Conservation (phyloP, 1,139 yeast genomes). For the Sugiyamaella paludigena region DNA sequence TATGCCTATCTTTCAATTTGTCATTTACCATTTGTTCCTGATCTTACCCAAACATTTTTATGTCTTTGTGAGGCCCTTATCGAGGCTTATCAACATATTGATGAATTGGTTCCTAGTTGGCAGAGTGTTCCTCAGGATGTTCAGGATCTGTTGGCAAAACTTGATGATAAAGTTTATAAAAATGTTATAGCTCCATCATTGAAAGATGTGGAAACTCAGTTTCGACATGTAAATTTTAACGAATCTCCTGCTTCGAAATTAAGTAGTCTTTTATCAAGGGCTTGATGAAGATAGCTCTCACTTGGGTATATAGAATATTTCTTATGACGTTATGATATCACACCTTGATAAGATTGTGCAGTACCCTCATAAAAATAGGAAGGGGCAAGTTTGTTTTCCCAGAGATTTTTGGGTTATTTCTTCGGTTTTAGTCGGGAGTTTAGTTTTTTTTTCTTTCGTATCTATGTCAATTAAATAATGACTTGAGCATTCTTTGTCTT, state of each 20-base stretch:
- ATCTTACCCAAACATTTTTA: conserved; percentile 32
- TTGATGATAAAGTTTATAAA: conserved; percentile 31
- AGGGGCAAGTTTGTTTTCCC: no score
- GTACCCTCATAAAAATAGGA: no score
- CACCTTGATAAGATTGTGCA: no score
- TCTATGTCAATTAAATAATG: no score
- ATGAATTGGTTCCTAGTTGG: conserved; percentile 17
- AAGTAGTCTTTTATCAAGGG: conserved; percentile 11
- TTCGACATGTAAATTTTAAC: conserved; percentile 1
- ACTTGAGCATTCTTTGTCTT: no score
- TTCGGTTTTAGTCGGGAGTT: no score
- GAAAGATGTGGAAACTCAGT: conserved; percentile 27
- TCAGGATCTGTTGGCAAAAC: conserved; percentile 27
- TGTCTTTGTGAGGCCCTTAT: conserved; percentile 31
- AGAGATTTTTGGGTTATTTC: no score
- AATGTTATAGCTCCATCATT: conserved; percentile 31
- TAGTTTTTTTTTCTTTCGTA: no score
- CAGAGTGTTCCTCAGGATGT: conserved; percentile 20
- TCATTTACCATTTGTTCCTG: conserved; percentile 35
- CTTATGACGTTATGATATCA: no score
- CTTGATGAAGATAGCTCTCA: background rate
- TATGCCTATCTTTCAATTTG: conserved; percentile 25
- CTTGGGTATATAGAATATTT: background rate
- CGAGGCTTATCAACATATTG: conserved; percentile 29
- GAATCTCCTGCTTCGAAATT: conserved; percentile 11